Conservation (phyloP, 371 early-diverging fungal genomes). For the Blastocladiella emersonii region DNA sequence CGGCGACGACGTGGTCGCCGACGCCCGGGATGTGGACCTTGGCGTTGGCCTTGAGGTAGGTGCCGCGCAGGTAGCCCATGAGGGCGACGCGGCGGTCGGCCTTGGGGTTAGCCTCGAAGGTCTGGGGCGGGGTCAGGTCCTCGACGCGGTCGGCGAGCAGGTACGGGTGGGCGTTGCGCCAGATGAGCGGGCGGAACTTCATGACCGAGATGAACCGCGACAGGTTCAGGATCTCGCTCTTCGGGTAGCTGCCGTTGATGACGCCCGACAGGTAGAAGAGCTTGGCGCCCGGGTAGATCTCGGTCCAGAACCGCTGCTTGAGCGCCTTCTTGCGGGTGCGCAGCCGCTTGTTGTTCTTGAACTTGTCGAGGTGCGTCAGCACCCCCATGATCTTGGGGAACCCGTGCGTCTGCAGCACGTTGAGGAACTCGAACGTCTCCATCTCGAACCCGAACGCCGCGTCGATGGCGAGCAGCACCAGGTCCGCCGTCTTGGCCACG, state of each 20-base stretch:
- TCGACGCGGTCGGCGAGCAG: conserved; percentile 90
- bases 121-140: conserved; percentile 86
- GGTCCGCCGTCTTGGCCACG: conserved; percentile 92
- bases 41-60: conserved; percentile 63
- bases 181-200: conserved; percentile 92
- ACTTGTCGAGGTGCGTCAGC: conserved; percentile 85
- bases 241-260: conserved; percentile 82
- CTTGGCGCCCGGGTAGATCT: conserved; percentile 95
- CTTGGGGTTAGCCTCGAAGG: conserved; percentile 60
- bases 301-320: conserved; percentile 98
- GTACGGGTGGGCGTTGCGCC: conserved; percentile 92
- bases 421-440: conserved; percentile 99
- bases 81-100: conserved; percentile 82
- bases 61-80: conserved; percentile 90
- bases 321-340: conserved; percentile 80
- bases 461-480: conserved; percentile 91
- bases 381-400: conserved; percentile 97
- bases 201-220: conserved; percentile 93
- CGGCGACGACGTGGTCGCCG: conserved; percentile 69
- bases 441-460: conserved; percentile 97
- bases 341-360: conserved; percentile 77
- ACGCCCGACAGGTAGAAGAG: conserved; percentile 90
- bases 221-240: conserved; percentile 81
- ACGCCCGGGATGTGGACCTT: conserved; percentile 90
- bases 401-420: conserved; percentile 93